Evolutionary conservation across 805 yeast species (phyloP).

Genomic region (Barnettozyma vustinii): DNA sequence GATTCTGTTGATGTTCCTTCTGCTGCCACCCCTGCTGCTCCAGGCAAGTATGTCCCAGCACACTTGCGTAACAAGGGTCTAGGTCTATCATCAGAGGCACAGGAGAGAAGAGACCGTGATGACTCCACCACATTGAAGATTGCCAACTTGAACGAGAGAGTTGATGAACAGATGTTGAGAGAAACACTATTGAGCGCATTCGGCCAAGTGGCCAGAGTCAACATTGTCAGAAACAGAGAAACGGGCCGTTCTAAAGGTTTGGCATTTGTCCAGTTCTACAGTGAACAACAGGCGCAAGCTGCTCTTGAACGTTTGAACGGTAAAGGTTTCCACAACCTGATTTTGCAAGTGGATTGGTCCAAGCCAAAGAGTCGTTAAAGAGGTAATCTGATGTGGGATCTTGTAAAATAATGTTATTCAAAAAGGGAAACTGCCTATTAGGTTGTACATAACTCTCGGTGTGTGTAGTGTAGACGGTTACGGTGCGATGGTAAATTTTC

Average conservation of each 20-base stretch:
- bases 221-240: slow-evolving; percentile 83
- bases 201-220: slow-evolving; percentile 68
- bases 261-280: slow-evolving; percentile 83
- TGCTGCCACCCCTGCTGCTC: slow-evolving; percentile 33
- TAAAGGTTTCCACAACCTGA: slow-evolving; percentile 87
- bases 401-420: background rate
- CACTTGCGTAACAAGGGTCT: slow-evolving; percentile 42
- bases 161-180: slow-evolving; percentile 76
- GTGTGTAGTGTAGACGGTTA: background rate
- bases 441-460: background rate
- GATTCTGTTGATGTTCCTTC: slow-evolving; percentile 43
- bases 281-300: slow-evolving; percentile 61
- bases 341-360: slow-evolving; percentile 61
- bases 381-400: background rate
- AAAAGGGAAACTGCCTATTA: background rate
- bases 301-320: slow-evolving; percentile 81
- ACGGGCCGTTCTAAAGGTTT: slow-evolving; percentile 94
- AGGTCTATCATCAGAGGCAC: slow-evolving; percentile 27
- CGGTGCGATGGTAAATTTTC: background rate
- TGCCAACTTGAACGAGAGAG: slow-evolving; percentile 82
- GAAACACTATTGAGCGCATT: slow-evolving; percentile 61
- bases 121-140: slow-evolving; percentile 85
- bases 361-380: slow-evolving; percentile 26
- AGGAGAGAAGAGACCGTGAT: slow-evolving; percentile 58
- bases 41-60: slow-evolving; percentile 59